Evolutionary conservation across 352 stramenopile species (phyloP), one percentile per base, ranked within the genome.

Genomic region (Globisporangium lucens): DNA sequence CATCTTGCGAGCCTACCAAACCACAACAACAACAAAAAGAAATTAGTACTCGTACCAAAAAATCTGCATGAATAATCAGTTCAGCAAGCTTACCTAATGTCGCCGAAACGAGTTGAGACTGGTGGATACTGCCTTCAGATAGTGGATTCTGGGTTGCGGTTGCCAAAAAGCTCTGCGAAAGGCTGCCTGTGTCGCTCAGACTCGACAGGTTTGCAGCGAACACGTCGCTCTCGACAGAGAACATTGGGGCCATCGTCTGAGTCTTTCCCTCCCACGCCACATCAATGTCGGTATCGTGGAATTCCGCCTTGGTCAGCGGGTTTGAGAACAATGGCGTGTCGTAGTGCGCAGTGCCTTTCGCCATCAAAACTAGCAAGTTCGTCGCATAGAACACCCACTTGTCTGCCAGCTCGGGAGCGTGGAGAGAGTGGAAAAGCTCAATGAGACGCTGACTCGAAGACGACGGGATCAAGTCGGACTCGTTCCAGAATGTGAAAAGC

Each of bases 171-270:
- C 41, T 36, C 24, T 63, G 59, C 9, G 59, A 67, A 13, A 53
- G 20, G 30, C 41, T 59, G n/a, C 56, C 64, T 7, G 24, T 30
- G 6, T 63, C 61, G 27, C 49, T 22, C 6, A 55, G 4, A 47
- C 36, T 49, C 47, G 59, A 57, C 43, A 65, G 29, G 24, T 63
- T 72, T 15, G 67, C 56, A 43, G 64, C 77, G n/a, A 94, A 80
- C 22, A 65, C 63, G 53, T 90, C 78, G 13, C 76, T 72, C 65
- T 93, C 85, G 20, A 93, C 76, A 0, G 83, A 95, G 63, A 95
- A 95, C 51, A 95, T 65, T 13, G 87, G 87, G 0, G 76, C 75
- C 79, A 95, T 93, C 2, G 76, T 89, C 51, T 86, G 80, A 27
- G 74, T 79, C 58, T 88, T 90, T 1, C 74, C 73, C 36, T 89